Conservation (phyloP, 2,329 filamentous ascomycete species). For the Myriosclerotinia scirpicola region DNA sequence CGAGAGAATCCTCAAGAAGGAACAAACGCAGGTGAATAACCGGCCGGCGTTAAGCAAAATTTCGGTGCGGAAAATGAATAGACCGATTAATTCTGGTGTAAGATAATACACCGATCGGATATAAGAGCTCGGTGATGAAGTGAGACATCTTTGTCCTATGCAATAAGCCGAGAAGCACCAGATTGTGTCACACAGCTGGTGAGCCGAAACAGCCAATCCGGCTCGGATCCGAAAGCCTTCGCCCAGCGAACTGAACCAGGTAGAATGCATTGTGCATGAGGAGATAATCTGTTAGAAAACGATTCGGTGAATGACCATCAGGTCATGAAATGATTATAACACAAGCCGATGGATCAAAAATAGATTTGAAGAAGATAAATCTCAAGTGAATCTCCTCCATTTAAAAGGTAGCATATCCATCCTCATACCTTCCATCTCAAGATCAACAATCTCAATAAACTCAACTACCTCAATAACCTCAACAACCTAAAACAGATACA, state of each 20-base stretch:
- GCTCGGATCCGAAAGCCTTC: conserved; percentile 13
- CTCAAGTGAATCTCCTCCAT: conserved; percentile 13
- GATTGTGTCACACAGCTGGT: too few species aligned
- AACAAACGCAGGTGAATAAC: too few species aligned
- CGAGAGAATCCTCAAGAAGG: too few species aligned
- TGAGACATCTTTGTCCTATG: not conserved
- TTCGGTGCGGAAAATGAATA: not conserved
- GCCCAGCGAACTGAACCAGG: not conserved
- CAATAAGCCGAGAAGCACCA: conserved; percentile 11
- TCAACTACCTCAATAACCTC: not conserved
- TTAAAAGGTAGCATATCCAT: not conserved
- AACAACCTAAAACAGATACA: too few species aligned
- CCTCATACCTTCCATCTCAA: not conserved
- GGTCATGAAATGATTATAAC: not conserved
- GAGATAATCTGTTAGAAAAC: not conserved
- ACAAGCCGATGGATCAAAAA: not conserved
- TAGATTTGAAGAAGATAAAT: conserved; percentile 5
- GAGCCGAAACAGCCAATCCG: not conserved
- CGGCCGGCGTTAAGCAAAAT: not conserved
- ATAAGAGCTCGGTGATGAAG: not conserved
- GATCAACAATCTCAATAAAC: not conserved
- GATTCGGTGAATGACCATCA: not conserved
- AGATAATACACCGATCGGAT: conserved; percentile 3
- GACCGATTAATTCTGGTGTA: not conserved
- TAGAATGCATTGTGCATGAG: too few species aligned